Percentiles rank a stretch among this genome's conserved stretches.
Conservation (phyloP, 352 stramenopile species). For the Globisporangium takayamanum region DNA sequence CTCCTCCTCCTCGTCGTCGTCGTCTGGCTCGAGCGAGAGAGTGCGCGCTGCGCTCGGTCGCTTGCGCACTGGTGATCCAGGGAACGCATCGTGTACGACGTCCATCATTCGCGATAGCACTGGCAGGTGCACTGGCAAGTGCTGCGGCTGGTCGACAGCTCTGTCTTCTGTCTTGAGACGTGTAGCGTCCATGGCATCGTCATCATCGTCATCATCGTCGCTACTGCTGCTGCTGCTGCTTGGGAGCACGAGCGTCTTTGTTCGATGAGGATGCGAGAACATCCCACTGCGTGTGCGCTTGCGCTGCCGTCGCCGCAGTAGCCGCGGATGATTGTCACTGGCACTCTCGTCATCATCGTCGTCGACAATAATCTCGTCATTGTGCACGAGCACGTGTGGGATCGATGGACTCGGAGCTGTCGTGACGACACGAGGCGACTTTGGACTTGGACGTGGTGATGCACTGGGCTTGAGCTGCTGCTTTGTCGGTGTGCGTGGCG, state of each 20-base stretch:
- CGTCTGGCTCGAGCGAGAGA: not conserved
- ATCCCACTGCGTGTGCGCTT: not conserved
- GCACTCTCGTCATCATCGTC: slow-evolving; percentile 8
- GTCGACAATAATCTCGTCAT: slow-evolving; percentile 14
- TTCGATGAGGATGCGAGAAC: not conserved
- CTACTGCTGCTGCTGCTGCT: too few relatives aligned
- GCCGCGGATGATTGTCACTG: not conserved
- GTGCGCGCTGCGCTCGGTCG: too few relatives aligned
- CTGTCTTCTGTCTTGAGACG: too few relatives aligned
- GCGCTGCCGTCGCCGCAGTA: too few relatives aligned
- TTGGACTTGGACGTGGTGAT: not conserved
- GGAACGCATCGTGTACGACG: too few relatives aligned
- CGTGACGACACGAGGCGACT: not conserved
- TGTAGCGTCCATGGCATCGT: too few relatives aligned
- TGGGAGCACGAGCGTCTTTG: too few relatives aligned
- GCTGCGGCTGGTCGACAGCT: too few relatives aligned
- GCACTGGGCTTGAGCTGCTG: not conserved
- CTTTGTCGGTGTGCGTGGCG: not conserved
- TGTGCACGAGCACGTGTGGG: slow-evolving; percentile 13
- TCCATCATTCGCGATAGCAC: too few relatives aligned
- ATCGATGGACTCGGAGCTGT: not conserved
- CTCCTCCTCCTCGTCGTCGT: not conserved
- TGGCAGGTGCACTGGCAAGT: too few relatives aligned
- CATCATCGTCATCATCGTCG: too few relatives aligned
- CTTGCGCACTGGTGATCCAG: too few relatives aligned